These are phyloP conservation scores for Hyaloperonospora arabidopsidis DNA, from an alignment of 352 stramenopile species.

Conservation along the genomic window DNA sequence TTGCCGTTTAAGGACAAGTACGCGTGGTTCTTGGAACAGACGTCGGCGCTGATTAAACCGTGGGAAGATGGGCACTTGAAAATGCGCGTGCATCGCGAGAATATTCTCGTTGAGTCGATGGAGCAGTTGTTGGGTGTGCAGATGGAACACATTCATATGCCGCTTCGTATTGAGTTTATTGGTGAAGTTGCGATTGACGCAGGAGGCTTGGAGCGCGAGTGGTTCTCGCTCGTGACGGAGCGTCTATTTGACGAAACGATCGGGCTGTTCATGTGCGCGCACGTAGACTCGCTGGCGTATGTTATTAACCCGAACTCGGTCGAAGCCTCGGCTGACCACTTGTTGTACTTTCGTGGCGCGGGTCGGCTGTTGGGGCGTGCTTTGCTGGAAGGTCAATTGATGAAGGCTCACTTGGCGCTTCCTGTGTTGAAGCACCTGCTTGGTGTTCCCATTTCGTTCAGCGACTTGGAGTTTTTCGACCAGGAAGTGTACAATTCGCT, in stretches of 20 bases:
- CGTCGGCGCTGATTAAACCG: slow-evolving; percentile 73
- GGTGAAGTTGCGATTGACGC: slow-evolving; percentile 86
- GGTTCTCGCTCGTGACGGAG: slow-evolving; percentile 80
- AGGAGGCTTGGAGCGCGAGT: slow-evolving; percentile 85
- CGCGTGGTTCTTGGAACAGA: slow-evolving; percentile 80
- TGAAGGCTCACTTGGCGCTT: slow-evolving; percentile 76
- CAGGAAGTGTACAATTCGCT: slow-evolving; percentile 78
- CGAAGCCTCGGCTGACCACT: slow-evolving; percentile 87
- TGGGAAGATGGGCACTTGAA: slow-evolving; percentile 82
- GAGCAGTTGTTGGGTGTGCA: slow-evolving; percentile 74
- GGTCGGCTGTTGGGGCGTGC: slow-evolving; percentile 93
- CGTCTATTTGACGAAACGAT: slow-evolving; percentile 83
- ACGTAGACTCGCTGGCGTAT: slow-evolving; percentile 73
- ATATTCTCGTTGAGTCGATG: slow-evolving; percentile 82
- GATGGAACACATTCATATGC: slow-evolving; percentile 85
- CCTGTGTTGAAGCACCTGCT: slow-evolving; percentile 82
- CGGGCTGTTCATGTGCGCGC: slow-evolving; percentile 80
- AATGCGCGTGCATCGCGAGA: slow-evolving; percentile 78
- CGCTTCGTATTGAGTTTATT: slow-evolving; percentile 84
- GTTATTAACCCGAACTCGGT: slow-evolving; percentile 80
- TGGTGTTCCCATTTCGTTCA: slow-evolving; percentile 81
- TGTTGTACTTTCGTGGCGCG: slow-evolving; percentile 96
- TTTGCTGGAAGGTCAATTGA: slow-evolving; percentile 92
- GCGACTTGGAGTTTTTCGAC: slow-evolving; percentile 86
- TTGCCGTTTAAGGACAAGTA: slow-evolving; percentile 86